Conservation (phyloP, 495 filamentous ascomycete species). For the Ascodesmis nigricans region DNA sequence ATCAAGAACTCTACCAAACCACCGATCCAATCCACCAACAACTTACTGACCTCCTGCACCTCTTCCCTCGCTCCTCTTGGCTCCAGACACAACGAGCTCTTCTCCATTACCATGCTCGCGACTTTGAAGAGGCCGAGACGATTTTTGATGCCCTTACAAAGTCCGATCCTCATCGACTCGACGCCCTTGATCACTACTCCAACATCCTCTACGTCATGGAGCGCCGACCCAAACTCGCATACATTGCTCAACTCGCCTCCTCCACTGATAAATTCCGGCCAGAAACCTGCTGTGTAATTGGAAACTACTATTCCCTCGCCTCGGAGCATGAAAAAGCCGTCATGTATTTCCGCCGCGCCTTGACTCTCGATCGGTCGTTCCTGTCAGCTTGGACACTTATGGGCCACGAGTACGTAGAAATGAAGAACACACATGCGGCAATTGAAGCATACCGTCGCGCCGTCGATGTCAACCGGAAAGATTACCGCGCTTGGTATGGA, state of each 20-base stretch:
- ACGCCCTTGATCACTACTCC: slow-evolving; percentile 80
- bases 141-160: slow-evolving; percentile 66
- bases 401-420: slow-evolving; percentile 97
- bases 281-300: slow-evolving; percentile 89
- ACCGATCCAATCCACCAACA: slow-evolving; percentile 45
- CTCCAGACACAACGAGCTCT: slow-evolving; percentile 75
- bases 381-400: slow-evolving; percentile 95
- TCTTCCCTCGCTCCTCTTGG: slow-evolving; percentile 73
- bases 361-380: slow-evolving; percentile 84
- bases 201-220: slow-evolving; percentile 93
- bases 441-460: slow-evolving; percentile 94
- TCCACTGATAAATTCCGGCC: slow-evolving; percentile 87
- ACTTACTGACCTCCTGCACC: slow-evolving; percentile 49
- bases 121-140: slow-evolving; percentile 64
- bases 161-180: slow-evolving; percentile 66
- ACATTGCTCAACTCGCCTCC: slow-evolving; percentile 72
- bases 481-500: slow-evolving; percentile 97
- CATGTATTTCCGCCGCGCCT: slow-evolving; percentile 85
- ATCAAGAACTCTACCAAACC: slow-evolving; percentile 76
- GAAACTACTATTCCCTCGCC: slow-evolving; percentile 87
- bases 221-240: slow-evolving; percentile 66
- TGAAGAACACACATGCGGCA: slow-evolving; percentile 97
- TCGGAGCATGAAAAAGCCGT: slow-evolving; percentile 95
- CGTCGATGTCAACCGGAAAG: slow-evolving; percentile 86
- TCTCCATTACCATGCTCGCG: slow-evolving; percentile 82